phyloP scores from a whole-genome alignment of 257 asterid genomes.

The Solanum infundibuliforme region DNA sequence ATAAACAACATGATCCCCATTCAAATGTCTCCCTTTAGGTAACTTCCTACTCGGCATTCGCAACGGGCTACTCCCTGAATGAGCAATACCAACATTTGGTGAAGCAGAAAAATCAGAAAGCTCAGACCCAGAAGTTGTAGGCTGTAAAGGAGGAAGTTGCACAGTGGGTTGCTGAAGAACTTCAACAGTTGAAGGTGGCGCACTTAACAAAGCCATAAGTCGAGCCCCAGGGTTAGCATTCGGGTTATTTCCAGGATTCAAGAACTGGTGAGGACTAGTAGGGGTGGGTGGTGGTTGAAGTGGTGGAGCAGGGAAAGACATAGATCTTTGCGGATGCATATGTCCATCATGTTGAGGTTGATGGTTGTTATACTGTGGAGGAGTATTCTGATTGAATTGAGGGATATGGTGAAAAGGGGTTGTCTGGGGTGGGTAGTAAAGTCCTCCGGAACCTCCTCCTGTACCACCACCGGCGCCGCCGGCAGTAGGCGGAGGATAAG shows the following conservation, averaged over 20 bases:
- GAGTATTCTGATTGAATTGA: constrained; percentile 12
- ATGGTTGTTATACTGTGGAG: constrained; percentile 15
- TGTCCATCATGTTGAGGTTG: constrained; percentile 25
- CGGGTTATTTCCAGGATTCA: constrained; percentile 14
- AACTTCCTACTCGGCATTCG: constrained; percentile 81
- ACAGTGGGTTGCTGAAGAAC: constrained; percentile 22
- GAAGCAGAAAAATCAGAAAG: constrained; percentile 44
- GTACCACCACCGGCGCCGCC: constrained; percentile 14
- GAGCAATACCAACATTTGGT: constrained; percentile 27
- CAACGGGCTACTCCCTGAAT: constrained; percentile 42
- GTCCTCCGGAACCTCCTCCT: constrained; percentile 38
- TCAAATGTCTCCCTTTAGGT: constrained; percentile 85
- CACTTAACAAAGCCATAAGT: constrained; percentile 76
- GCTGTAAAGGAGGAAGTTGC: constrained; percentile 29
- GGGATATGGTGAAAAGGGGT: constrained; percentile 31
- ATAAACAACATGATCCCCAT: constrained; percentile 50
- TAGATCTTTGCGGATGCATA: constrained; percentile 62
- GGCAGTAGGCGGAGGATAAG: constrained; percentile 50
- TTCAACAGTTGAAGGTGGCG: constrained; percentile 49
- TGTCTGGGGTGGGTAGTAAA: constrained; percentile 39
- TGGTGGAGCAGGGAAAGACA: constrained; percentile 71
- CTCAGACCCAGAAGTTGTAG: constrained; percentile 45
- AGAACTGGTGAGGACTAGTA: constrained; percentile 34
- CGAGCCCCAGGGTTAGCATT: constrained; percentile 49
- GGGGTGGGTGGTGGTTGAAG: constrained; percentile 57